A percentile compares a stretch with the other conserved stretches of the same genome.
Evolutionary conservation across 2,329 filamentous ascomycete genomes (phyloP).

Genomic region (Aspergillus unguis): DNA sequence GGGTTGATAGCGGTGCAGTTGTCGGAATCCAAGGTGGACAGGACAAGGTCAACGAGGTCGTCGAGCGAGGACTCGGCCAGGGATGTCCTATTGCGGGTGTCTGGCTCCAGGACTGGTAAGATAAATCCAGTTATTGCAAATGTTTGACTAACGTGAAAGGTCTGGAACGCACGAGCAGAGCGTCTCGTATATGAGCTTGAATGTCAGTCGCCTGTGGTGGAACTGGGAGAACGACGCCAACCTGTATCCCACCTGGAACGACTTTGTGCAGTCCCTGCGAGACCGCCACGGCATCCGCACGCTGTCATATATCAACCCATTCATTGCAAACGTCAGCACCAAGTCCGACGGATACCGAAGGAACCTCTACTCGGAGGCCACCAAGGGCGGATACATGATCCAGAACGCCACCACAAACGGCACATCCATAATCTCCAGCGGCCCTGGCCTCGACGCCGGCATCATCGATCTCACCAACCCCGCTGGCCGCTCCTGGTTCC

Average conservation of each 20-base stretch:
- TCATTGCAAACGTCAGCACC: not conserved
- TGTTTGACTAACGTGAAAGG: not conserved
- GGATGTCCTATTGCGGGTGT: not conserved
- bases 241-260: not conserved
- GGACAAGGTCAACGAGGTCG: not conserved
- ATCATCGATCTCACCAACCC: not conserved
- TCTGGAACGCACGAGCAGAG: not conserved
- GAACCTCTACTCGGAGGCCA: not conserved
- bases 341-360: not conserved
- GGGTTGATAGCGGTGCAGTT: not conserved
- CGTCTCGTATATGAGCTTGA: not conserved
- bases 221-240: not conserved
- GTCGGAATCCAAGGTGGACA: not conserved
- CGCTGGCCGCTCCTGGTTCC: not conserved
- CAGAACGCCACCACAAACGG: not conserved
- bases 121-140: not conserved
- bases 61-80: not conserved
- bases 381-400: not conserved
- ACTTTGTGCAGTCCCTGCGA: not conserved
- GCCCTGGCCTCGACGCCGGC: not conserved
- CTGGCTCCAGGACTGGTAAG: not conserved
- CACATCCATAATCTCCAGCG: not conserved
- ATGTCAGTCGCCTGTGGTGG: not conserved
- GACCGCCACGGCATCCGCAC: not conserved
- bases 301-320: not conserved